Evolutionary conservation across 345 rosid species (phyloP), one percentile per base, ranked within the genome.

Genomic region (Dipteronia dyeriana): DNA sequence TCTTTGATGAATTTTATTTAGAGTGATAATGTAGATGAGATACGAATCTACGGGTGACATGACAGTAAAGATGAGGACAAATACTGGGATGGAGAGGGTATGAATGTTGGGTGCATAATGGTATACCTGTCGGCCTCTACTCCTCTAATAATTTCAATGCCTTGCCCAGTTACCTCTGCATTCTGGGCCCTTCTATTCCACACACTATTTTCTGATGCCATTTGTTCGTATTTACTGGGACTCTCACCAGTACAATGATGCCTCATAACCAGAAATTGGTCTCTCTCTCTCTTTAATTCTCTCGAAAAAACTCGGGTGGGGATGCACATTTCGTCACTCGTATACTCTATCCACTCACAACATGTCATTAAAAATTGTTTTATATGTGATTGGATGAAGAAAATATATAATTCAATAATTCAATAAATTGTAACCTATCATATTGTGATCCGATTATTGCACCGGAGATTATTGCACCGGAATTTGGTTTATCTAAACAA

Each of bases 101-200:
- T 70, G 71, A 78, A 77, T 70, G 79, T 77, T 77, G 79, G 79
- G 49, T 77, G 75, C 74, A 70, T 56, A 31, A 62, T 60, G 75
- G 79, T 69, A 43, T 45, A 2, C 10, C 51, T 66, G 53, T 69
- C 26, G 75, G 54, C 75, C 29, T 67, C 63, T 63, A 23, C 63
- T 59, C 4, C 4, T 19, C 57, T 59, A 78, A 68, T 65, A 64
- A 78, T 78, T 78, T 68, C 34, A 62, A 62, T 20, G 38, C 12
- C 17, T 3, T 9, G 66, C 12, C 39, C 38, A 34, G 38, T 34
- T 34, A 34, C 38, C 5, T 34, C 34, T 9, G 67, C 38, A 11
- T 29, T n/a, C 49, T 20, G 64, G 64, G 64, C 64, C 64, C 64
- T 22, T 20, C 13, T 1, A 53, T 53, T 22, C 9, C 17, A 4